Base-by-base conservation (phyloP, 768 basidiomycete genomes). In the Clavaria fumosa region DNA sequence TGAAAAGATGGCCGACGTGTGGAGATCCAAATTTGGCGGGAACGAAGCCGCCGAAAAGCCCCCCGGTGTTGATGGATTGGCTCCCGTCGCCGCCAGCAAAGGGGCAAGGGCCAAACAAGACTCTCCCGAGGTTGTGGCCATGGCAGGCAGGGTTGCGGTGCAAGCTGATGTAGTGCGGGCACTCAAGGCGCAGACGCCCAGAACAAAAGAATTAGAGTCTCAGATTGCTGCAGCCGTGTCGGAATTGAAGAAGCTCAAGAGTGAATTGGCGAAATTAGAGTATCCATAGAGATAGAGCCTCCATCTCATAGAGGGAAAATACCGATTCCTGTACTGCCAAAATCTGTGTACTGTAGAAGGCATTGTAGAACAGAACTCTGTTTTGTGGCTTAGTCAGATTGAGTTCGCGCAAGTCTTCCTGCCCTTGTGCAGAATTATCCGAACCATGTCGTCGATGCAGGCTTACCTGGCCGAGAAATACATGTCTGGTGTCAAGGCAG, bases 401-500 rank as follows among this genome's bases (percentile, higher is more conserved):
- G n/a, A n/a, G n/a, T n/a, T n/a, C n/a, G n/a, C n/a, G n/a, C n/a
- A n/a, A n/a, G n/a, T n/a, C n/a, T n/a, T n/a, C n/a, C n/a, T n/a
- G n/a, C n/a, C n/a, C n/a, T n/a, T n/a, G n/a, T n/a, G n/a, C n/a
- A n/a, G n/a, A n/a, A n/a, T n/a, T n/a, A n/a, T n/a, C n/a, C n/a
- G n/a, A n/a, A 49, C 31, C 27, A 69, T 67, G 66, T 57, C 68
- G 11, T 52, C 57, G 41, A 68, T 91, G 62, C 78, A 88, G 54
- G 66, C 83, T 17, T 91, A 91, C 54, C 69, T 91, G 12, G 86
- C 86, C 0, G 70, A 78, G 45, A 86, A 84, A 44, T 97, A 97
- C 62, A 93, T 96, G 90, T 78, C 89, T 4, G 93, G 93, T 1
- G 75, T 86, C 0, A 97, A 96, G 50, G 89, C 91, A 2, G 93